Conservation (phyloP, 129 eudicot genomes). For the Escallonia rubra region DNA sequence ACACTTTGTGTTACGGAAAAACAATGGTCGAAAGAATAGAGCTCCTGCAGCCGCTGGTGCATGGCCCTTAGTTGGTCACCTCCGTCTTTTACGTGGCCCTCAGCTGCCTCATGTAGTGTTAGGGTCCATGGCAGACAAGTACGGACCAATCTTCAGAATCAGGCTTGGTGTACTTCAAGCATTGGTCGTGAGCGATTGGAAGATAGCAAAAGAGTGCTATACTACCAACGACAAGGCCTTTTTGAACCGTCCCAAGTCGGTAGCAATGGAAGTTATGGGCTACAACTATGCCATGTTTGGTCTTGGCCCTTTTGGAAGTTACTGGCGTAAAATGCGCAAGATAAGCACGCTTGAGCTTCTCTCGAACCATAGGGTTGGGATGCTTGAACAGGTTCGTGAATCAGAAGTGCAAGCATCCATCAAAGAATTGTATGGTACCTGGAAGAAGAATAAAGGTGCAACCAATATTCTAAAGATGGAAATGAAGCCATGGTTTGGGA, state of each 20-base stretch:
- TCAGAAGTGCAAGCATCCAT: slow-evolving; percentile 13
- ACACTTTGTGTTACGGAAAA: not conserved
- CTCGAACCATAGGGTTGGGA: slow-evolving; percentile 15
- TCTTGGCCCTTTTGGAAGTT: slow-evolving; percentile 13
- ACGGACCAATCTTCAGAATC: slow-evolving; percentile 27
- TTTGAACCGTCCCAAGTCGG: slow-evolving; percentile 1
- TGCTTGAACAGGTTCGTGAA: slow-evolving; percentile 13
- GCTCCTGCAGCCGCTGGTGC: slow-evolving; percentile 23
- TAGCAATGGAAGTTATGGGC: slow-evolving; percentile 13
- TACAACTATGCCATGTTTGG: slow-evolving; percentile 25
- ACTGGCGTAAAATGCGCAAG: slow-evolving; percentile 32
- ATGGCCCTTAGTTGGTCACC: slow-evolving; percentile 31
- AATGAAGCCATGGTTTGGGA: slow-evolving; percentile 15
- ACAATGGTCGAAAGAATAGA: not conserved
- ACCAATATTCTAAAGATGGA: slow-evolving; percentile 16
- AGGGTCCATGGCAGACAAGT: slow-evolving; percentile 15
- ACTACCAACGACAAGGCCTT: slow-evolving; percentile 23
- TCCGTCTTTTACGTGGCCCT: slow-evolving; percentile 16
- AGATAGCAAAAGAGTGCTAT: slow-evolving; percentile 23
- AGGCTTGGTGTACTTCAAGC: slow-evolving; percentile 14
- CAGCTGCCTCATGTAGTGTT: slow-evolving; percentile 17
- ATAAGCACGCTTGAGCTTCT: slow-evolving; percentile 15
- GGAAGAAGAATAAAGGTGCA: slow-evolving; percentile 6
- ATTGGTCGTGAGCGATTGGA: slow-evolving; percentile 19
- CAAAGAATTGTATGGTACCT: slow-evolving; percentile 4